Evolutionary conservation across 2,329 filamentous ascomycete species (phyloP).

Genomic region (Claviceps maximensis): DNA sequence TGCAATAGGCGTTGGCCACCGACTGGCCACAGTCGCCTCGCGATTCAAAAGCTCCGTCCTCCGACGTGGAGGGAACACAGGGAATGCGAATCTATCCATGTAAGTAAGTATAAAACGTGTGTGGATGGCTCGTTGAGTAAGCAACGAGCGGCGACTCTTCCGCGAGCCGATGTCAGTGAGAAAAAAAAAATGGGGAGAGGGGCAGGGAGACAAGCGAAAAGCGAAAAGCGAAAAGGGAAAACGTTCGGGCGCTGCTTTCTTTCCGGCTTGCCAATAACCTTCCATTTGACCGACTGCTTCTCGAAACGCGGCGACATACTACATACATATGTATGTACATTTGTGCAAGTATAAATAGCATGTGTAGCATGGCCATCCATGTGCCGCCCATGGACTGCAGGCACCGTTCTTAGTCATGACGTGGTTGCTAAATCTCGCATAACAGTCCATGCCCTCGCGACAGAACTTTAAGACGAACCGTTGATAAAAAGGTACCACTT

Average conservation of each 20-base stretch:
- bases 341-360: too few relatives aligned
- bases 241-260: too few relatives aligned
- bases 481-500: background rate
- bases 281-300: too few relatives aligned
- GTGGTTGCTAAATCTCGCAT: background rate
- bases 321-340: background rate
- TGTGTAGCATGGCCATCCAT: too few relatives aligned
- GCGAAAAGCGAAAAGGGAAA: too few relatives aligned
- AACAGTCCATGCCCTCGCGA: background rate
- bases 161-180: background rate
- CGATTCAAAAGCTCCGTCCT: background rate
- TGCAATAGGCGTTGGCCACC: too few relatives aligned
- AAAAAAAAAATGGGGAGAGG: background rate
- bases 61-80: background rate
- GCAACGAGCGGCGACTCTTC: background rate
- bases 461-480: background rate
- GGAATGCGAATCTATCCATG: background rate
- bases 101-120: background rate
- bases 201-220: too few relatives aligned
- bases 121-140: background rate
- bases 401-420: too few relatives aligned
- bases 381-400: background rate
- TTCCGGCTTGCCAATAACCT: too few relatives aligned
- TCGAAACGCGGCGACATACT: background rate
- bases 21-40: background rate